phyloP scores from a whole-genome alignment of 2,329 filamentous ascomycete species.

The Spiromastix sp. region DNA sequence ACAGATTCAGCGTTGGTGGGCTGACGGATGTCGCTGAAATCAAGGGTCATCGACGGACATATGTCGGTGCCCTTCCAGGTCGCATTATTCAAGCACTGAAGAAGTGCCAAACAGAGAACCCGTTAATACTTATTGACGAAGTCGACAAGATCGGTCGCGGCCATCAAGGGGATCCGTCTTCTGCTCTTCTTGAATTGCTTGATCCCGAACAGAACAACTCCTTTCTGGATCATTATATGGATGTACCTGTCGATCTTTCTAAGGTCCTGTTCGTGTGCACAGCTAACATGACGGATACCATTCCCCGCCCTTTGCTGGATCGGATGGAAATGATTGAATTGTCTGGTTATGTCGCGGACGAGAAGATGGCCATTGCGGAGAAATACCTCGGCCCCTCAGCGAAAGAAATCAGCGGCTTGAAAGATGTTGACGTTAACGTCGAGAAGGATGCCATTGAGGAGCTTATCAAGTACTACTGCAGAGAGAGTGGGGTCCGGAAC shows the following conservation, averaged over 20 bases:
- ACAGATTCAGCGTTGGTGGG: conserved; percentile 94
- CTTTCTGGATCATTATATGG: conserved; percentile 97
- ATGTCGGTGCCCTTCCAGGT: conserved; percentile 88
- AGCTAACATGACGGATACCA: conserved; percentile 97
- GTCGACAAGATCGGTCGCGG: conserved; percentile 96
- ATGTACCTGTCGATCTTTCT: conserved; percentile 91
- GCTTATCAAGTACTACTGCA: conserved; percentile 96
- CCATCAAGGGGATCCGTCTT: conserved; percentile 92
- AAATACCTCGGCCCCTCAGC: conserved; percentile 84
- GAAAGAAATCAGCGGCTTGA: conserved; percentile 85
- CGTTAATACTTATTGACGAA: conserved; percentile 90
- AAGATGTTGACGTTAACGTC: conserved; percentile 81
- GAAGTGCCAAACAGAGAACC: conserved; percentile 98
- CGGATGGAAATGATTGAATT: conserved; percentile 97
- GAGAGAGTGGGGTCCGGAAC: conserved; percentile 93
- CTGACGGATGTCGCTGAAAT: conserved; percentile 97
- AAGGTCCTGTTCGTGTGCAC: conserved; percentile 99
- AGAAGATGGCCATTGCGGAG: conserved; percentile 98
- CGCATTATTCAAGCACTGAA: conserved; percentile 97
- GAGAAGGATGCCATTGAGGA: conserved; percentile 84
- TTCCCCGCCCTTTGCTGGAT: conserved; percentile 83
- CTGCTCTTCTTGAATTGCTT: conserved; percentile 81
- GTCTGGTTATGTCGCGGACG: conserved; percentile 91
- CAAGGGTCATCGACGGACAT: conserved; percentile 93
- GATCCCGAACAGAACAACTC: conserved; percentile 97